Percentiles rank a stretch among this genome's conserved stretches.
These are phyloP conservation scores for Metschnikowia koreensis DNA, from an alignment of 805 yeast genomes.

Conservation along the genomic window DNA sequence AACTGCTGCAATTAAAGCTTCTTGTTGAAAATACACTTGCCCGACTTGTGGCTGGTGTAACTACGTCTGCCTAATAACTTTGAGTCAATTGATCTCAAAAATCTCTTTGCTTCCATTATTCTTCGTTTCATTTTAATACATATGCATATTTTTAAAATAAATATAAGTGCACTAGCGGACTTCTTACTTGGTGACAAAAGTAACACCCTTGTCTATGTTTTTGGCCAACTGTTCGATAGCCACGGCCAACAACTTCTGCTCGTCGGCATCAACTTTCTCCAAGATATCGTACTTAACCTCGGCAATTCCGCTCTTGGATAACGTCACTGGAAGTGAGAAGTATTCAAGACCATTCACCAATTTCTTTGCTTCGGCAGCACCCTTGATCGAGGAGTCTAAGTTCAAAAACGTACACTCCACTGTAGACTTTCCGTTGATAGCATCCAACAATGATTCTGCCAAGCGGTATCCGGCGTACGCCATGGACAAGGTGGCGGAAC, in stretches of 20 bases:
- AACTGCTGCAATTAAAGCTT: too few relatives aligned
- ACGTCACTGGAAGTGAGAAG: constrained; percentile 63
- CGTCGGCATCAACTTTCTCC: constrained; percentile 47
- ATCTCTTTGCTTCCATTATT: too few relatives aligned
- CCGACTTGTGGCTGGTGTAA: too few relatives aligned
- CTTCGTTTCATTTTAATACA: too few relatives aligned
- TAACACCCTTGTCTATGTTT: constrained; percentile 59
- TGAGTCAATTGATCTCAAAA: too few relatives aligned
- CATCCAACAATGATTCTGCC: constrained; percentile 51
- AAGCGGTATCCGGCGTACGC: constrained; percentile 89
- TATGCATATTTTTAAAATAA: too few relatives aligned
- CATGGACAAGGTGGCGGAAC: constrained; percentile 95
- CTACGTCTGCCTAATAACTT: too few relatives aligned
- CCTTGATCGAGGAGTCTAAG: constrained; percentile 48
- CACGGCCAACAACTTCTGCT: constrained; percentile 51
- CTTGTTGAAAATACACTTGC: too few relatives aligned
- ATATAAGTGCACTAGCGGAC: too few relatives aligned
- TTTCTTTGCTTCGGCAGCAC: constrained; percentile 51
- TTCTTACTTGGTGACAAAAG: constrained; percentile 30
- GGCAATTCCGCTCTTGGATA: constrained; percentile 54
- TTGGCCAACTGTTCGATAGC: constrained; percentile 53
- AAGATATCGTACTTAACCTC: constrained; percentile 55
- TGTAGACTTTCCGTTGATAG: constrained; percentile 24
- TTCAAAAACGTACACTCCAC: constrained; percentile 53
- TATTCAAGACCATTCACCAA: constrained; percentile 44